A percentile compares a stretch with the other conserved stretches of the same genome.
These are phyloP conservation scores for Nitzschia sp. DNA, from an alignment of 108 stramenopile species.

Conservation along the genomic window DNA sequence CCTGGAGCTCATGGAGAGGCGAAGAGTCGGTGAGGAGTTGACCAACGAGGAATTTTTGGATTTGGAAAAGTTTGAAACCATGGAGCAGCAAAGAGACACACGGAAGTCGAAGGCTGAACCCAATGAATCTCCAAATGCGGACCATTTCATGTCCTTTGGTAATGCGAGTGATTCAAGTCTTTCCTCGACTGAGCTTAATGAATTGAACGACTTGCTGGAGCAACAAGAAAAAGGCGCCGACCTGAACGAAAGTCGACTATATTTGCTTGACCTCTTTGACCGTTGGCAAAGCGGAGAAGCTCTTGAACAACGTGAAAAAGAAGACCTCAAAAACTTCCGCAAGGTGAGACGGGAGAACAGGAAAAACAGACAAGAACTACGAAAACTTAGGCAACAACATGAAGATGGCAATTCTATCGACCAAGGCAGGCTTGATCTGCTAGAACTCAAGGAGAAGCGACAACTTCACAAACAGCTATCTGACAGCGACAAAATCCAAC, in stretches of 20 bases:
- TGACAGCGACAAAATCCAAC: background rate
- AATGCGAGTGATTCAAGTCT: conserved; percentile 6
- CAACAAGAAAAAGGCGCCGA: conserved; percentile 22
- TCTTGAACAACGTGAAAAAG: conserved; percentile 6
- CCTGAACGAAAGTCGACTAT: conserved; percentile 26
- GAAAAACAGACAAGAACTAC: background rate
- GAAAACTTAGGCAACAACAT: background rate
- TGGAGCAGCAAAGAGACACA: conserved; percentile 3
- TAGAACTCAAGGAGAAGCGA: conserved; percentile 1
- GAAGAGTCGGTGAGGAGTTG: conserved; percentile 18
- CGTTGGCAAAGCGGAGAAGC: conserved; percentile 30
- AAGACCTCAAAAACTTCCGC: conserved; percentile 19
- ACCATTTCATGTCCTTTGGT: background rate
- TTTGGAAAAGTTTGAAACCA: conserved; percentile 4
- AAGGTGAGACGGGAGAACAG: conserved; percentile 10
- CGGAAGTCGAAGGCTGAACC: background rate
- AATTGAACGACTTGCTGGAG: conserved; percentile 23
- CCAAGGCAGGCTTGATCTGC: background rate
- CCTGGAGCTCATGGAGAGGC: conserved; percentile 26
- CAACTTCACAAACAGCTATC: conserved; percentile 5
- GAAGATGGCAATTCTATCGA: conserved; percentile 4
- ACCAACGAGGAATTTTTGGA: conserved; percentile 18
- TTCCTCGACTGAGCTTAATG: conserved; percentile 19
- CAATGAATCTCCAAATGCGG: background rate
- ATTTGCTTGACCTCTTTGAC: conserved; percentile 23